Conservation (phyloP, 257 asterid genomes). For the Cynanchum wilfordii region DNA sequence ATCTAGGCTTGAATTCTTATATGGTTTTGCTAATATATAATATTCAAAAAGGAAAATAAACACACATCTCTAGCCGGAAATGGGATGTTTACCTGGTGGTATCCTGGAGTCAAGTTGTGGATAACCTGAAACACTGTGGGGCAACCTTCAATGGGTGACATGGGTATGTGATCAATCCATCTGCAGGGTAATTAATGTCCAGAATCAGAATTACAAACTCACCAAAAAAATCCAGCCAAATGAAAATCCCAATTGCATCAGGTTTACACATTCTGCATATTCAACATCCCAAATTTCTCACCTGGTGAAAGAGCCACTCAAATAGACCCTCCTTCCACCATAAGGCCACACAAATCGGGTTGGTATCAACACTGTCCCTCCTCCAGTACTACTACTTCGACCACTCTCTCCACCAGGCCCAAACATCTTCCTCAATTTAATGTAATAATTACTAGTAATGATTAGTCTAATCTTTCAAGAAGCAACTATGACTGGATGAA, state of each 20-base stretch:
- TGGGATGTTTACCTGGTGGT: constrained; percentile 51
- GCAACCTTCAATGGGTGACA: constrained; percentile 73
- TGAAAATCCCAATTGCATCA: neutral
- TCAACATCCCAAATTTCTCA: constrained; percentile 24
- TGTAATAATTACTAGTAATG: constrained; percentile 5
- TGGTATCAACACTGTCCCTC: constrained; percentile 41
- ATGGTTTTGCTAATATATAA: neutral
- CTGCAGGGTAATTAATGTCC: constrained; percentile 28
- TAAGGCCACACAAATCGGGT: constrained; percentile 70
- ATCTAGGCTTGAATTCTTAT: neutral
- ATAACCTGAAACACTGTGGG: constrained; percentile 68
- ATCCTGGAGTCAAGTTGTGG: constrained; percentile 51
- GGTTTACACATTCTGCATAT: neutral
- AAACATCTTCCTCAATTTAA: constrained; percentile 37
- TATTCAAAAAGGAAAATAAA: neutral
- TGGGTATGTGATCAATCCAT: constrained; percentile 56
- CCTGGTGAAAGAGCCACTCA: constrained; percentile 73
- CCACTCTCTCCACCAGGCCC: constrained; percentile 34
- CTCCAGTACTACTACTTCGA: constrained; percentile 28
- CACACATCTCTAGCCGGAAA: neutral
- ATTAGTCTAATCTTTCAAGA: constrained; percentile 13
- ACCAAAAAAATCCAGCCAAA: neutral
- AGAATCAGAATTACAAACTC: neutral
- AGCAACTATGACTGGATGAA: constrained; percentile 11
- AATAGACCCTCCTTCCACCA: constrained; percentile 61